A percentile compares a stretch with the other conserved stretches of the same genome.
Evolutionary conservation across 1,284 basidiomycete genomes (phyloP).

Genomic region (Lignosus rhinocerotis): DNA sequence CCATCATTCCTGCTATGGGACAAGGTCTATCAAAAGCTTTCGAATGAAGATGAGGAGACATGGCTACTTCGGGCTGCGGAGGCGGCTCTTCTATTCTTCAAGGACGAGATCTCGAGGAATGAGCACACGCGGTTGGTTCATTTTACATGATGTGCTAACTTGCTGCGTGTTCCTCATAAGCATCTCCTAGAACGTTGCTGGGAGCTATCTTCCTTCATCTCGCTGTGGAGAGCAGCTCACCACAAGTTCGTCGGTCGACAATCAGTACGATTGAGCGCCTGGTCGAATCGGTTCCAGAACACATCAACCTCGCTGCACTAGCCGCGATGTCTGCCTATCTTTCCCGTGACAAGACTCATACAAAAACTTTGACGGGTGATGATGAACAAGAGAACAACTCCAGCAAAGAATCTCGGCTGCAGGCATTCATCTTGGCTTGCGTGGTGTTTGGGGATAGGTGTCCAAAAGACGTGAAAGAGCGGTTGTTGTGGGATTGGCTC

Average conservation of each 20-base stretch:
- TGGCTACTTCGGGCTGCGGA: slow-evolving; percentile 80
- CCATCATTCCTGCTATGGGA: slow-evolving; percentile 88
- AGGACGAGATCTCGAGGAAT: slow-evolving; percentile 55
- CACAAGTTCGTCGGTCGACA: slow-evolving; percentile 53
- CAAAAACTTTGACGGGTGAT: slow-evolving; percentile 20
- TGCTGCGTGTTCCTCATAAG: neutral
- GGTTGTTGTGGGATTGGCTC: slow-evolving; percentile 55
- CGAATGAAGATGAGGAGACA: slow-evolving; percentile 62
- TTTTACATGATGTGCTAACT: neutral
- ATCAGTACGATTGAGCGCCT: slow-evolving; percentile 44
- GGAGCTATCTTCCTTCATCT: slow-evolving; percentile 72
- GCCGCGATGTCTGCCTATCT: slow-evolving; percentile 56
- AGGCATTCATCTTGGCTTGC: slow-evolving; percentile 51
- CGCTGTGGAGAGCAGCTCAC: slow-evolving; percentile 55
- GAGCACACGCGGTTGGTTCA: slow-evolving; percentile 55
- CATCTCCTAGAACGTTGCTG: slow-evolving; percentile 33
- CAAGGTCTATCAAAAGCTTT: slow-evolving; percentile 79
- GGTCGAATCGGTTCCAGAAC: slow-evolving; percentile 39
- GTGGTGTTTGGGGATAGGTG: slow-evolving; percentile 44
- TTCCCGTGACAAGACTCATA: slow-evolving; percentile 23
- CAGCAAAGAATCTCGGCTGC: slow-evolving; percentile 50
- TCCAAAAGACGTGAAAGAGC: slow-evolving; percentile 40
- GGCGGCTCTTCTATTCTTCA: slow-evolving; percentile 51
- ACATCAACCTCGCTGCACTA: slow-evolving; percentile 53
- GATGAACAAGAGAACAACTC: slow-evolving; percentile 35